Percentiles rank a stretch among this genome's conserved stretches.
These are phyloP conservation scores for Colletotrichum sp. DNA, from an alignment of 2,329 filamentous ascomycete genomes.

Conservation along the genomic window DNA sequence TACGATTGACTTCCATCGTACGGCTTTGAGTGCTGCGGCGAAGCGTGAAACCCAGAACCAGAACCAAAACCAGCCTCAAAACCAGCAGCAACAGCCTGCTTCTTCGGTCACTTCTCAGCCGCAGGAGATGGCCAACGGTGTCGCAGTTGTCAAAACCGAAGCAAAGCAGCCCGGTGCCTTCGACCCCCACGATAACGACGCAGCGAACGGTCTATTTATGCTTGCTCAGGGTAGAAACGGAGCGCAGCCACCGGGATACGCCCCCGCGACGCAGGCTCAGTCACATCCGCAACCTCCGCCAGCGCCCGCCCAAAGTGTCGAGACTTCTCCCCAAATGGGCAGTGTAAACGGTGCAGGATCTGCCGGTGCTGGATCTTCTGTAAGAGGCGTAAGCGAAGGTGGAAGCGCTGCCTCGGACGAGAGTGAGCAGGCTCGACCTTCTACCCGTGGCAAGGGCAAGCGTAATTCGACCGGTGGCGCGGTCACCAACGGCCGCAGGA, in stretches of 20 bases:
- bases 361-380: conserved; percentile 38
- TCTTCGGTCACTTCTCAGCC: conserved; percentile 24
- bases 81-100: conserved; percentile 22
- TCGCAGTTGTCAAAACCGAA: conserved; percentile 48
- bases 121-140: conserved; percentile 41
- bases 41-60: conserved; percentile 58
- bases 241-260: conserved; percentile 56
- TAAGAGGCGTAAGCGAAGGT: conserved; percentile 68
- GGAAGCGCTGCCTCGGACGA: conserved; percentile 76
- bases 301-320: conserved; percentile 37
- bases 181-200: conserved; percentile 91
- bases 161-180: conserved; percentile 69
- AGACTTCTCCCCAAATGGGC: conserved; percentile 57
- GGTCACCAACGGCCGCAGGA: conserved; percentile 71
- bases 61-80: conserved; percentile 36
- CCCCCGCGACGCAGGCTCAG: conserved; percentile 47
- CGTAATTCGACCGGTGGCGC: conserved; percentile 55
- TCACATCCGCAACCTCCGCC: conserved; percentile 54
- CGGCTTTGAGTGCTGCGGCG: conserved; percentile 80
- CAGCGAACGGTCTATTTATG: conserved; percentile 92
- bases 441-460: conserved; percentile 72
- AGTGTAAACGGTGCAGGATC: conserved; percentile 50
- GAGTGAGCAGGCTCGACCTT: conserved; percentile 70
- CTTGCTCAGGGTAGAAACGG: conserved; percentile 77
- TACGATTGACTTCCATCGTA: conserved; percentile 93